Evolutionary conservation across 495 filamentous ascomycete genomes (phyloP), one percentile per base, ranked within the genome.

Genomic region (Hypoxylon lienhwacheense): DNA sequence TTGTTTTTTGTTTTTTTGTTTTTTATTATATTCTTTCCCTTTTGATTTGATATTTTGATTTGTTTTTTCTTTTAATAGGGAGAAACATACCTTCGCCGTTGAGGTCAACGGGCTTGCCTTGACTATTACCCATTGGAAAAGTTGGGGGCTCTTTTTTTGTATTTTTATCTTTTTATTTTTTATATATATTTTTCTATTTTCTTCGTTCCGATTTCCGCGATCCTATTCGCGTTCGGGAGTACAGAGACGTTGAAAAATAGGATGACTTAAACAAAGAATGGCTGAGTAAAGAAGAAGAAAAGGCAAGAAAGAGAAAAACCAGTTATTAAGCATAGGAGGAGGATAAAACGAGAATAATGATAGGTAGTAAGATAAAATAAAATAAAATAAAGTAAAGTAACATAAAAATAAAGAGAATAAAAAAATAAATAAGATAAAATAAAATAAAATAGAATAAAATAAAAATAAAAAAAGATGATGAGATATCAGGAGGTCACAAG

Each of bases 31-130:
- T n/a, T n/a, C n/a, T n/a, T n/a, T n/a, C n/a, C n/a, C n/a, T n/a
- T n/a, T n/a, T n/a, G n/a, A n/a, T n/a, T n/a, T 49, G n/a, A 32
- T 44, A 36, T 54, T 21, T 5, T 8, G 33, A 15, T 16, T 10
- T 7, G 2, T 22, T 36, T 24, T 47, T 10, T 39, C 53, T 26
- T 8, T 44, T 15, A 49, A 25, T 15, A 5, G 17, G 28, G 39
- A 59, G 33, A 58, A 36, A 82, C 87, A 66, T 73, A 97, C 91
- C 88, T 80, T 96, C 90, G 76, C 95, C 91, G 69, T 87, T 88
- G 75, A 90, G 87, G 65, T 87, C 84, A 73, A 97, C 83, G 68
- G 87, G 91, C 70, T 96, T 97, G 68, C 93, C 93, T 68, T 89
- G 90, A 64, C 81, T 84, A 70, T 98, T 97, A 66, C 93, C 93